Evolutionary conservation across 2,329 filamentous ascomycete species (phyloP).

Genomic region (Phaeosphaeriaceae sp.): DNA sequence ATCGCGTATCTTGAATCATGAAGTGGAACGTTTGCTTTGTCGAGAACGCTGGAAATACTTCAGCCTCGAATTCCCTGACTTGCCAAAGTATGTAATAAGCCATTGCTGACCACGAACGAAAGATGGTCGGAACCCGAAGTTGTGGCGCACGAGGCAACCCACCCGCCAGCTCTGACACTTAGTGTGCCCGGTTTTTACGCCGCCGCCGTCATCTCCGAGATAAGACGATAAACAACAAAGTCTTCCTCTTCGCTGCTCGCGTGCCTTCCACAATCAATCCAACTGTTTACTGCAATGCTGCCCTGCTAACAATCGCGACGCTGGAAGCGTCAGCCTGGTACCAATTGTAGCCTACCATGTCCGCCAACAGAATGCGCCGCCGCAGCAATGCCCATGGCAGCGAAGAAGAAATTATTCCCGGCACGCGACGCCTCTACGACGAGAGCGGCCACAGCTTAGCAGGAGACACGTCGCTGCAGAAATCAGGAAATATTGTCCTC

Average conservation of each 20-base stretch:
- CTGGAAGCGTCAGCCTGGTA: background rate
- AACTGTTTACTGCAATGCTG: background rate
- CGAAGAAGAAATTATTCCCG: background rate
- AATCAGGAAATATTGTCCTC: background rate
- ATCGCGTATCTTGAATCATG: too few species aligned
- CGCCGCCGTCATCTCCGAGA: background rate
- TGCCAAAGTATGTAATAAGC: too few species aligned
- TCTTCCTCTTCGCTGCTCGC: background rate
- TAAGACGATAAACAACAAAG: background rate
- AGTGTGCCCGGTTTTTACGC: background rate
- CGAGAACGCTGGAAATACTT: too few species aligned
- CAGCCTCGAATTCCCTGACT: too few species aligned
- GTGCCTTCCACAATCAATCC: background rate
- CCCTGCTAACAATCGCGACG: background rate
- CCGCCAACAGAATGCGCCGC: background rate
- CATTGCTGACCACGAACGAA: too few species aligned
- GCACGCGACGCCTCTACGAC: background rate
- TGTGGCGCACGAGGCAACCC: too few species aligned
- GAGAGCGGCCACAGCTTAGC: background rate
- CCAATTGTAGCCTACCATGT: background rate
- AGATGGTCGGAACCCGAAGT: too few species aligned
- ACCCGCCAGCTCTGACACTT: too few species aligned
- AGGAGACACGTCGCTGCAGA: background rate
- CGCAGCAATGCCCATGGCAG: background rate
- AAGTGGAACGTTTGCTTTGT: too few species aligned